phyloP scores from a whole-genome alignment of 257 asterid species.

The Plantago elongata region DNA sequence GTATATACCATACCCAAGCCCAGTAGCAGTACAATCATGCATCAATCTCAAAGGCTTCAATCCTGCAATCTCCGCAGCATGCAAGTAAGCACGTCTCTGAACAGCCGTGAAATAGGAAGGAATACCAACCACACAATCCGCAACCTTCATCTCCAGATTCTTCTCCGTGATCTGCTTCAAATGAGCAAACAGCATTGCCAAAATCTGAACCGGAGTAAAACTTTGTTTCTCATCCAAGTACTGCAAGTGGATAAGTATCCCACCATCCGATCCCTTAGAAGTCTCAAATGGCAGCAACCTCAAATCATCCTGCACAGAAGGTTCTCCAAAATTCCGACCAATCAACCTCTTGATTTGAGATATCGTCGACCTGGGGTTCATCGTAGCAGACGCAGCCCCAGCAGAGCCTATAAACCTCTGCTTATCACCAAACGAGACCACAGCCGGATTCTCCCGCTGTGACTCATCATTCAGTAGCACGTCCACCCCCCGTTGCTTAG shows the following conservation, averaged over 20 bases:
- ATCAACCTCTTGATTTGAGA: constrained; percentile 89
- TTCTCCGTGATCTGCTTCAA: constrained; percentile 73
- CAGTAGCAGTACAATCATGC: constrained; percentile 95
- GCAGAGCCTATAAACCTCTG: constrained; percentile 88
- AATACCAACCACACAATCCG: constrained; percentile 75
- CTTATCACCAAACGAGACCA: constrained; percentile 89
- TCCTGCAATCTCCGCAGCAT: constrained; percentile 92
- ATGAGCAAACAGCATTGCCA: constrained; percentile 84
- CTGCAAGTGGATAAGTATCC: constrained; percentile 58
- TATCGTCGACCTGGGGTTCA: constrained; percentile 88
- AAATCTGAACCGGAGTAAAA: constrained; percentile 67
- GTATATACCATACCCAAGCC: constrained; percentile 88
- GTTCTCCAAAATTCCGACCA: constrained; percentile 58
- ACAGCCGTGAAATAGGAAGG: constrained; percentile 81
- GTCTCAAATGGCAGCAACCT: constrained; percentile 70
- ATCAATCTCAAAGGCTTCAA: constrained; percentile 71
- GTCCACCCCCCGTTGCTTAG: constrained; percentile 82
- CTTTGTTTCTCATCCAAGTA: constrained; percentile 59
- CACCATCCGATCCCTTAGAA: constrained; percentile 75
- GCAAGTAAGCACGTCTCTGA: constrained; percentile 82
- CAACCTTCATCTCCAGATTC: constrained; percentile 52
- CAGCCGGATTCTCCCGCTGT: constrained; percentile 76
- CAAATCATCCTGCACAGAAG: constrained; percentile 65
- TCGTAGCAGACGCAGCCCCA: constrained; percentile 90
- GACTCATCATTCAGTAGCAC: constrained; percentile 89